Base-by-base conservation (phyloP, 331 rosid genomes). In the Pyracantha coccinea region DNA sequence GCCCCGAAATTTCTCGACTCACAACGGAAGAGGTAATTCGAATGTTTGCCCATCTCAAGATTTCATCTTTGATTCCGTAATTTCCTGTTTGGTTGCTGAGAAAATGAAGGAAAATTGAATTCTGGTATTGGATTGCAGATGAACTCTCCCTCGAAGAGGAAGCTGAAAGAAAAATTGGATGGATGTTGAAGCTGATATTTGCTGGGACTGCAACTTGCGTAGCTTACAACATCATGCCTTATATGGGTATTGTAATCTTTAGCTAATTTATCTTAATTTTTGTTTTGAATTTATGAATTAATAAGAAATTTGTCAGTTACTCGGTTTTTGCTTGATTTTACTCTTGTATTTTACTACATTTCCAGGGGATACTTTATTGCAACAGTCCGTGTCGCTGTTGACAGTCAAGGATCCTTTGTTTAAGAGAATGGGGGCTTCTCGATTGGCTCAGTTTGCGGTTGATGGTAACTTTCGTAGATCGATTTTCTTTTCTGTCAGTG, bases 341-440 rank as follows among this genome's bases (percentile, higher is more conserved):
- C 77, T 75, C 28, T 69, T 24, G 13, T 4, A 68, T 7, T 20
- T 55, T 53, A 57, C 38, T 38, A 31, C 45, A 44, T 71, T 29
- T 80, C 32, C 85, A 91, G 99, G 99, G 63, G 99, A 94, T 24
- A 94, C 87, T 86, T 81, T 94, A 87, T 68, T 92, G 80, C 96
- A 94, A 31, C 96, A 94, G 85, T 94, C 98, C 7, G 84, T 94
- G 7, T 85, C 95, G 6, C 98, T 94, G 77, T 88, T 94, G 85
- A 91, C 82, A 24, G 91, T 94, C 80, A 90, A 88, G 88, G 98
- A 94, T 80, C 98, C 98, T 20, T 77, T 91, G 83, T 94, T 87
- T 67, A 91, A 94, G 88, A 87, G 98, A 75, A 90, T 91, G 93
- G 98, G 97, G 77, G 98, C 96, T 35, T 90, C 98, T 65, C 87